Percentiles rank a stretch among this genome's conserved stretches.
Evolutionary conservation across 306 rosid genomes (phyloP).

Genomic region (Sophora flavescens): DNA sequence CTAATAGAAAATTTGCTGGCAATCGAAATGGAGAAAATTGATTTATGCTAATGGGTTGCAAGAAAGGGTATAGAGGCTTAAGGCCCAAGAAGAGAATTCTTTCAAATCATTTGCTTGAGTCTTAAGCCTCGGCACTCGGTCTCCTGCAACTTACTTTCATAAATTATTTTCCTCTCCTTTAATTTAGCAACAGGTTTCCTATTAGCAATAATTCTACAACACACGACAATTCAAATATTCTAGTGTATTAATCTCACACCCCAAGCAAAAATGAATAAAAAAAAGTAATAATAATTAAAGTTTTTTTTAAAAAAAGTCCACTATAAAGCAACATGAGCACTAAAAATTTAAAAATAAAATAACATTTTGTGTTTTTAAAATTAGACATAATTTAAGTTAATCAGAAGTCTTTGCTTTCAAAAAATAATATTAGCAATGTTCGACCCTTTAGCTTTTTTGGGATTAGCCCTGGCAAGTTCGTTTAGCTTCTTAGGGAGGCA

Average conservation of each 20-base stretch:
- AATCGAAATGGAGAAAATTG: too few relatives aligned
- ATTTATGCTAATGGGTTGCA: too few relatives aligned
- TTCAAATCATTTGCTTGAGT: slow-evolving; percentile 41
- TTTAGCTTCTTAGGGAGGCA: slow-evolving; percentile 64
- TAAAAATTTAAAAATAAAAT: not conserved
- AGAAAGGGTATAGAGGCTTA: too few relatives aligned
- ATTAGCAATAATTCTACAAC: slow-evolving; percentile 70
- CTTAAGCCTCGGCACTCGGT: slow-evolving; percentile 59
- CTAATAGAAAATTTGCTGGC: too few relatives aligned
- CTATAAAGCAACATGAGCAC: not conserved
- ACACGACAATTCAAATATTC: slow-evolving; percentile 21
- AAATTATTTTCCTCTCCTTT: slow-evolving; percentile 68
- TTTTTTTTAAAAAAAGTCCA: not conserved
- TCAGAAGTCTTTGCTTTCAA: not conserved
- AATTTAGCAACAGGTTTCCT: slow-evolving; percentile 79
- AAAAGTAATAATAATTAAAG: too few relatives aligned
- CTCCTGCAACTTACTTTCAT: slow-evolving; percentile 59
- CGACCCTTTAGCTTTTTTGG: slow-evolving; percentile 67
- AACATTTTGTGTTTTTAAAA: too few relatives aligned
- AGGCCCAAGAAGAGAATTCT: too few relatives aligned
- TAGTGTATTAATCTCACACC: slow-evolving; percentile 32
- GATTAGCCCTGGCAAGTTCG: slow-evolving; percentile 69
- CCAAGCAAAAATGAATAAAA: too few relatives aligned
- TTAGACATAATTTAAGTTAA: too few relatives aligned
- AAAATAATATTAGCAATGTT: not conserved